Percentiles rank a stretch among this genome's conserved stretches.
These are phyloP conservation scores for Malbranchea zuffiana DNA, from an alignment of 2,329 filamentous ascomycete genomes.

Conservation along the genomic window DNA sequence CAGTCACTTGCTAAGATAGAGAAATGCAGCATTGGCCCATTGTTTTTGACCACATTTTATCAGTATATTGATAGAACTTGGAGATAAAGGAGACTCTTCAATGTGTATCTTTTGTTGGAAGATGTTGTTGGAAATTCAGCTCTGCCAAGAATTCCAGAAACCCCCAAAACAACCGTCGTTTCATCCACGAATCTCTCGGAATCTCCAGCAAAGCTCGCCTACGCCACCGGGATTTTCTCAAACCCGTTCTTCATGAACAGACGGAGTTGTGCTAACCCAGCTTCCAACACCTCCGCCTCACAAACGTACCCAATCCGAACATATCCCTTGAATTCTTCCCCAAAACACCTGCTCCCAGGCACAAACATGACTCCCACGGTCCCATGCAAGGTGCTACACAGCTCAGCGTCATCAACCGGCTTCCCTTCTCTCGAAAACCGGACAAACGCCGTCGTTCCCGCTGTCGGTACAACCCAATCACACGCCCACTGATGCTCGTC, in stretches of 20 bases:
- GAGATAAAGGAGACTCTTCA: too few relatives aligned
- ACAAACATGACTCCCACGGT: slow-evolving; percentile 63
- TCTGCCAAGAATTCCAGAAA: too few relatives aligned
- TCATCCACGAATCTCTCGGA: too few relatives aligned
- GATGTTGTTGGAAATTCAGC: too few relatives aligned
- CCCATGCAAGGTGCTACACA: slow-evolving; percentile 58
- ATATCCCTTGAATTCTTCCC: slow-evolving; percentile 60
- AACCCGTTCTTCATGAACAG: slow-evolving; percentile 42
- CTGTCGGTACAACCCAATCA: slow-evolving; percentile 62
- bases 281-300: slow-evolving; percentile 55
- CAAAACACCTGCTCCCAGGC: slow-evolving; percentile 65
- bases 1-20: too few relatives aligned
- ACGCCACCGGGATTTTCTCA: slow-evolving; percentile 3
- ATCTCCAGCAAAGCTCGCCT: too few relatives aligned
- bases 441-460: slow-evolving; percentile 71
- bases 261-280: slow-evolving; percentile 48
- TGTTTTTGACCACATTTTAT: too few relatives aligned
- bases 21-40: too few relatives aligned
- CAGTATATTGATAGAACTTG: too few relatives aligned
- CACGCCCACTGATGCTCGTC: slow-evolving; percentile 52
- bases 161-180: too few relatives aligned
- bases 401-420: slow-evolving; percentile 54
- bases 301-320: slow-evolving; percentile 69
- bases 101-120: too few relatives aligned
- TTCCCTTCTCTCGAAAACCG: slow-evolving; percentile 52